A percentile compares a stretch with the other conserved stretches of the same genome.
Evolutionary conservation across 805 yeast species (phyloP).

Genomic region (Wickerhamiella domercqiae): DNA sequence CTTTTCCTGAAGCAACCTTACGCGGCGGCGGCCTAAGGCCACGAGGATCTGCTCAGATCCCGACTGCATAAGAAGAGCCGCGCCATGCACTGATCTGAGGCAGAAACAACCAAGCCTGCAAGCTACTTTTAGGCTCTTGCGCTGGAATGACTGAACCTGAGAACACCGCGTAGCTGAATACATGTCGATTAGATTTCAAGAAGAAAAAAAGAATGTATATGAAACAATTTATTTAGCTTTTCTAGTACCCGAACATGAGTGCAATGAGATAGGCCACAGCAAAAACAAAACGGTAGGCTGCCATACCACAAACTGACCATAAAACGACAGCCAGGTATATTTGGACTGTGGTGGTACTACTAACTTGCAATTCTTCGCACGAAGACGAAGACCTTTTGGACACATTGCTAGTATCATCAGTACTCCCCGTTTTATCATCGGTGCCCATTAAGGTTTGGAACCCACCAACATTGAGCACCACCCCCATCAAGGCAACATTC

Average conservation of each 20-base stretch:
- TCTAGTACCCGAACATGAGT: constrained; percentile 21
- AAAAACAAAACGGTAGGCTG: constrained; percentile 69
- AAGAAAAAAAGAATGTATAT: no score
- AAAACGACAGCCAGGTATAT: constrained; percentile 68
- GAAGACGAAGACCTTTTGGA: constrained; percentile 10
- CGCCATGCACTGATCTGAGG: no score
- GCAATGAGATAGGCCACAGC: constrained; percentile 42
- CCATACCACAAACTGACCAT: constrained; percentile 89
- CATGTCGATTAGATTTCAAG: no score
- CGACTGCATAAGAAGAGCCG: no score
- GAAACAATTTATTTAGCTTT: not conserved
- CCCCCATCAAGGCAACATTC: constrained; percentile 65
- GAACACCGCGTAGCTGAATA: no score
- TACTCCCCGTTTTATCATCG: constrained; percentile 8
- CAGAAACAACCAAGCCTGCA: no score
- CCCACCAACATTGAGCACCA: constrained; percentile 78
- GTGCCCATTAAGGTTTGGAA: constrained; percentile 25
- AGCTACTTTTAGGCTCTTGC: no score
- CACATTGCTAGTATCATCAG: constrained; percentile 8
- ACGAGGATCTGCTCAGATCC: no score
- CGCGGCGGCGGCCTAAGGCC: no score
- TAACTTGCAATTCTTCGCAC: constrained; percentile 23
- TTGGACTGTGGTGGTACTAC: constrained; percentile 18
- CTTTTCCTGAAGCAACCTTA: no score
- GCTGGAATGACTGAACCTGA: no score